Evolutionary conservation across 805 yeast genomes (phyloP), one percentile per base, ranked within the genome.

Genomic region (Candida methanosorbosa): DNA sequence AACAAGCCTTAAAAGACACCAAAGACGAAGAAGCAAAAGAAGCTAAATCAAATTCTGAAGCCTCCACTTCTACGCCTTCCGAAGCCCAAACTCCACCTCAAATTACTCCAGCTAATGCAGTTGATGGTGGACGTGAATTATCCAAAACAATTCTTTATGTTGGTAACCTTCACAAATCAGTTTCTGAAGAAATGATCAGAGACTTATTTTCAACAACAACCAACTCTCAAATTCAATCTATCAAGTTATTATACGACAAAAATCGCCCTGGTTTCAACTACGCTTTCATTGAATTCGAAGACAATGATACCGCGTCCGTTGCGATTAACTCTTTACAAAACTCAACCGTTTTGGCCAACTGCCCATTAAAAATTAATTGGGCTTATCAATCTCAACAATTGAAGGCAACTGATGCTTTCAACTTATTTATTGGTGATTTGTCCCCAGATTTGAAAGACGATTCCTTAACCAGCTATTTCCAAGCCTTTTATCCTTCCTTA

Each of bases 351-450:
- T 52, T 81, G 38, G 73, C 74, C 41, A 68, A 69, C 34, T 61
- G 66, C 25, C 75, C 70, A 30, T 66, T 86, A 38, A 72, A 68
- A 40, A 71, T 85, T 50, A 81, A 83, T 43, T 82, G 85, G 79
- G 96, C 95, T 8, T 85, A 67, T 61, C 92, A 82, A 61, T 78
- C 86, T 29, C 82, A 81, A 46, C 81, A 81, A 44, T 71, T 76
- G 32, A 66, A 70, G 41, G 63, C 68, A 21, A 65, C 63, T 34
- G 73, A 70, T 27, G 63, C 73, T 26, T 81, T 65, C 58, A 84
- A 82, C 52, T 63, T 87, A 33, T 87, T 86, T 56, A 85, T 87
- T 22, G 95, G 96, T 38, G 95, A 87, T 54, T 68, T 86, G 45
- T 75, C 85, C 27, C 68, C 81, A 7, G 94, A 87, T 48, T 79